phyloP scores from a whole-genome alignment of 345 rosid genomes.

The Gossypioides kirkii region DNA sequence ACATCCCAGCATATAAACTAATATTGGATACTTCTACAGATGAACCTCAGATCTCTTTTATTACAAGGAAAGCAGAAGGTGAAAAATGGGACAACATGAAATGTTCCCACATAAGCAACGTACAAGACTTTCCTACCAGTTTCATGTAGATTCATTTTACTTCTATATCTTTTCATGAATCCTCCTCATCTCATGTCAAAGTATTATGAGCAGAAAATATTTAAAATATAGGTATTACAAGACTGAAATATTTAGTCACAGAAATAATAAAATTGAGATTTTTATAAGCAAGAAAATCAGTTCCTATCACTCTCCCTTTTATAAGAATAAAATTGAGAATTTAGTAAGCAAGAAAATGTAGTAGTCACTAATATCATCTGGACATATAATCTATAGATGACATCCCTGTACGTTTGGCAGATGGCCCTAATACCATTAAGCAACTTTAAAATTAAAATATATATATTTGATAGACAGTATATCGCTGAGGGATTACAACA shows the following conservation, averaged over 20 bases:
- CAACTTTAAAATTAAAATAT: not conserved
- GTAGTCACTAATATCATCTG: not conserved
- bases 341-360: not conserved
- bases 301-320: not conserved
- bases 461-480: not conserved
- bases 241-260: not conserved
- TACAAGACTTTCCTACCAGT: not conserved
- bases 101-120: not conserved
- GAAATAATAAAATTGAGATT: not conserved
- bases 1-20: not conserved
- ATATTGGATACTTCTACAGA: not conserved
- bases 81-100: not conserved
- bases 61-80: not conserved
- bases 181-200: not conserved
- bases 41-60: not conserved
- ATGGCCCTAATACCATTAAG: not conserved
- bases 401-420: not conserved
- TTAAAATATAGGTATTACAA: not conserved
- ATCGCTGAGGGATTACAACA: not conserved
- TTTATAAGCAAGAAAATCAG: not conserved
- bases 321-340: not conserved
- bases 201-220: not conserved
- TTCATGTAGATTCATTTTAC: not conserved
- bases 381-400: not conserved
- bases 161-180: not conserved